These are phyloP conservation scores for Pigoraptor vietnamica DNA, from an alignment of 78 protist species.

Conservation along the genomic window DNA sequence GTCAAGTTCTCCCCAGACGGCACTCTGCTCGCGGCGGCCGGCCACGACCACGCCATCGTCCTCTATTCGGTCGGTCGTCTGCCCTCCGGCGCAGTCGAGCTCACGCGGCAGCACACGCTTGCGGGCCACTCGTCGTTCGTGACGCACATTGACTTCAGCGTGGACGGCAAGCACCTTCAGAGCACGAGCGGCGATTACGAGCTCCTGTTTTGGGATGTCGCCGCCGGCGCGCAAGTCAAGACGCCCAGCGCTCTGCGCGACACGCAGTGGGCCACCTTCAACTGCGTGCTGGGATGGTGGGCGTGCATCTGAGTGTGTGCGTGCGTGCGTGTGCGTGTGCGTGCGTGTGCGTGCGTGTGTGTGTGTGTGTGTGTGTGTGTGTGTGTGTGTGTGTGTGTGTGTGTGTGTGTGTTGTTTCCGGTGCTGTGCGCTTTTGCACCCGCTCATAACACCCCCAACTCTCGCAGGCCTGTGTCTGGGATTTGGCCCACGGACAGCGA, in stretches of 20 bases:
- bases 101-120: too few relatives aligned
- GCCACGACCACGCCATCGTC: too few relatives aligned
- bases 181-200: slow-evolving; percentile 17
- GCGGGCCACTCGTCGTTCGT: slow-evolving; percentile 13
- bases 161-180: neutral
- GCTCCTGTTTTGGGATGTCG: neutral
- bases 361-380: neutral
- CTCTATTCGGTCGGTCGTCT: too few relatives aligned
- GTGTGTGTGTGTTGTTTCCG: too few relatives aligned
- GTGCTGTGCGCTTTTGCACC: too few relatives aligned
- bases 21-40: too few relatives aligned
- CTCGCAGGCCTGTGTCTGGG: slow-evolving; percentile 26
- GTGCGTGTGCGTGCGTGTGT: neutral
- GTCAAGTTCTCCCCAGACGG: too few relatives aligned
- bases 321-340: neutral
- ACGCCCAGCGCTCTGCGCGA: neutral
- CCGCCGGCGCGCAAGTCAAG: neutral
- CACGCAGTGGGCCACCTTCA: neutral
- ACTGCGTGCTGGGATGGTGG: neutral
- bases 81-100: too few relatives aligned
- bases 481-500: slow-evolving; percentile 31
- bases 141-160: slow-evolving; percentile 9
- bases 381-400: too few relatives aligned
- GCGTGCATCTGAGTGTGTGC: too few relatives aligned
- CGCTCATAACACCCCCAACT: too few relatives aligned